A percentile compares a stretch with the other conserved stretches of the same genome.
Conservation (phyloP, 2,329 filamentous ascomycete genomes). For the Botryotinia globosa region DNA sequence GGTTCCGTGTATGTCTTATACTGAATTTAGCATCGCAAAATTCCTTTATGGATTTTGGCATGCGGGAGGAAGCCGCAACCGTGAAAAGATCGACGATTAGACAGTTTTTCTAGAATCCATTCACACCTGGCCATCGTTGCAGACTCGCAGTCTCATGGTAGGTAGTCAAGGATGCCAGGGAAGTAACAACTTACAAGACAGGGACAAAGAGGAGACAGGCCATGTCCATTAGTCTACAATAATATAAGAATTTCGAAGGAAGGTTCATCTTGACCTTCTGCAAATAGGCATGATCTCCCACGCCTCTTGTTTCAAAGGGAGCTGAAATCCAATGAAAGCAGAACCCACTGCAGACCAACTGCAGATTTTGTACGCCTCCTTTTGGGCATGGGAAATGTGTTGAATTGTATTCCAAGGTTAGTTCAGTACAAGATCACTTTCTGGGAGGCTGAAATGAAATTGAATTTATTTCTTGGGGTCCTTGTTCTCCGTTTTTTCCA, state of each 20-base stretch:
- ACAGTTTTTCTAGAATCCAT: slow-evolving; percentile 14
- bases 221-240: slow-evolving; percentile 5
- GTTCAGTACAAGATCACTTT: not conserved
- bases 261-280: slow-evolving; percentile 18
- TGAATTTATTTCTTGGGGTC: not conserved
- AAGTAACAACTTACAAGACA: not conserved
- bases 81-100: slow-evolving; percentile 18
- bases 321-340: slow-evolving; percentile 21
- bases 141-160: slow-evolving; percentile 17
- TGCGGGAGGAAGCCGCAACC: slow-evolving; percentile 14
- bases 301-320: slow-evolving; percentile 13
- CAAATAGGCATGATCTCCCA: slow-evolving; percentile 16
- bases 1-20: slow-evolving; percentile 2
- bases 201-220: slow-evolving; percentile 6
- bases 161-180: slow-evolving; percentile 15
- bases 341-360: not conserved
- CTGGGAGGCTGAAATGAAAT: slow-evolving; percentile 15
- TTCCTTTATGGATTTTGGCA: slow-evolving; percentile 7
- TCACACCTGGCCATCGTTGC: not conserved
- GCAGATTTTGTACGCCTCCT: slow-evolving; percentile 6
- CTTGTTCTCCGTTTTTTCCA: slow-evolving; percentile 1
- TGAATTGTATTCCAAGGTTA: not conserved
- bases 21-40: slow-evolving; percentile 5
- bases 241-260: slow-evolving; percentile 8
- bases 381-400: not conserved